Conservation (phyloP, 2,329 filamentous ascomycete species). For the Pseudogymnoascus verrucosus region DNA sequence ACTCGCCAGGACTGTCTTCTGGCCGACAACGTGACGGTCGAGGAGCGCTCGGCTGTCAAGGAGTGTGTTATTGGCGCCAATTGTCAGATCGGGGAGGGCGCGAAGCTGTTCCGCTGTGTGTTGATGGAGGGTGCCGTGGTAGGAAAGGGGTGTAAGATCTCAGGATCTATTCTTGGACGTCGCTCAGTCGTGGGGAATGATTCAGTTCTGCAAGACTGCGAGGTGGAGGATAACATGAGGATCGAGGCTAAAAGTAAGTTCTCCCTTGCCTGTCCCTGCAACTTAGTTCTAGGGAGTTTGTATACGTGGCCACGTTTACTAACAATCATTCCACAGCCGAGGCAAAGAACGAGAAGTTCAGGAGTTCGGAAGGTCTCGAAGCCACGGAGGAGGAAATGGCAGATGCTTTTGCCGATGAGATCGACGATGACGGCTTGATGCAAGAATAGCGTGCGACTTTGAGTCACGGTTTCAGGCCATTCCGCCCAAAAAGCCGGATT, state of each 20-base stretch:
- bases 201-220: slow-evolving; percentile 74
- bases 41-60: slow-evolving; percentile 87
- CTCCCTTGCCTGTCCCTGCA: background rate
- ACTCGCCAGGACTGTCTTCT: slow-evolving; percentile 75
- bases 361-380: slow-evolving; percentile 59
- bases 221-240: slow-evolving; percentile 84
- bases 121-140: slow-evolving; percentile 89
- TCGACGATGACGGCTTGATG: slow-evolving; percentile 10
- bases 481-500: background rate
- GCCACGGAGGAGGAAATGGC: slow-evolving; percentile 55
- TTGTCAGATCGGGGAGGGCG: slow-evolving; percentile 79
- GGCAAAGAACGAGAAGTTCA: slow-evolving; percentile 59
- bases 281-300: background rate
- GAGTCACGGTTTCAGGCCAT: background rate
- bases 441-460: background rate
- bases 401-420: slow-evolving; percentile 31
- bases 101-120: slow-evolving; percentile 76
- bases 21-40: slow-evolving; percentile 80
- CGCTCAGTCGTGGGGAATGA: slow-evolving; percentile 77
- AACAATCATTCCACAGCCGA: slow-evolving; percentile 40
- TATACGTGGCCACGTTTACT: slow-evolving; percentile 17
- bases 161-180: slow-evolving; percentile 78
- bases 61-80: slow-evolving; percentile 82
- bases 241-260: slow-evolving; percentile 68
- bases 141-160: slow-evolving; percentile 75